Evolutionary conservation across 768 basidiomycete genomes (phyloP).

Genomic region (Podaxis sp.): DNA sequence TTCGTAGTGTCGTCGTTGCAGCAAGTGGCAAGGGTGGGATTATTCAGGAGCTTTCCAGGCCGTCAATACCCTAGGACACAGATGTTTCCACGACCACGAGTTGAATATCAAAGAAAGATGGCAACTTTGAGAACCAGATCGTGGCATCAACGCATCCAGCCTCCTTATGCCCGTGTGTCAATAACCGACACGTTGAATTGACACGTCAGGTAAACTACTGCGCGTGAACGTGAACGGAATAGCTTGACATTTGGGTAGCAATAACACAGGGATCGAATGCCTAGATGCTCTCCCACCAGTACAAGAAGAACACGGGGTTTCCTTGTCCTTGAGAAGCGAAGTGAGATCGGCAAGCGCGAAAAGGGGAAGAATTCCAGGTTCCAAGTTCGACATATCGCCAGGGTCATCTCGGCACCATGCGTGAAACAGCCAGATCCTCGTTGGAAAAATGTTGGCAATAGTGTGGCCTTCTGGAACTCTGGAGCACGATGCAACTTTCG

Average conservation of each 20-base stretch:
- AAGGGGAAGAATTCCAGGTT: neutral
- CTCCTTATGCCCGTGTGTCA: neutral
- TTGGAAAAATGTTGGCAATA: conserved; percentile 3
- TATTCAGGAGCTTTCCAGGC: neutral
- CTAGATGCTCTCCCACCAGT: neutral
- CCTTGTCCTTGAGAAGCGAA: neutral
- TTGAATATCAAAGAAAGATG: conserved; percentile 1
- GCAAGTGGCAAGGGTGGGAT: neutral
- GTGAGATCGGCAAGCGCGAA: neutral
- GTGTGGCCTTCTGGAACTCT: neutral
- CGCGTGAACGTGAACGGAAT: neutral
- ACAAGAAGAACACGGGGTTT: neutral
- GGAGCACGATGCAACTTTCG: neutral
- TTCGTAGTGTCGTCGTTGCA: neutral
- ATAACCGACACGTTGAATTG: neutral
- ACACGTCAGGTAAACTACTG: conserved; percentile 6
- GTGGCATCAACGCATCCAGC: neutral
- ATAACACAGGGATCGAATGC: neutral
- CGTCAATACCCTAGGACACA: neutral
- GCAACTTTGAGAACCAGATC: neutral
- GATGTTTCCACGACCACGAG: conserved; percentile 2
- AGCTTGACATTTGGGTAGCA: neutral
- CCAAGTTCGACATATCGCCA: neutral
- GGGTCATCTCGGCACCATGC: neutral
- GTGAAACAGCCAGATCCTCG: neutral